Evolutionary conservation across 1,139 yeast species (phyloP).

Genomic region (Geotrichum macrosporum): DNA sequence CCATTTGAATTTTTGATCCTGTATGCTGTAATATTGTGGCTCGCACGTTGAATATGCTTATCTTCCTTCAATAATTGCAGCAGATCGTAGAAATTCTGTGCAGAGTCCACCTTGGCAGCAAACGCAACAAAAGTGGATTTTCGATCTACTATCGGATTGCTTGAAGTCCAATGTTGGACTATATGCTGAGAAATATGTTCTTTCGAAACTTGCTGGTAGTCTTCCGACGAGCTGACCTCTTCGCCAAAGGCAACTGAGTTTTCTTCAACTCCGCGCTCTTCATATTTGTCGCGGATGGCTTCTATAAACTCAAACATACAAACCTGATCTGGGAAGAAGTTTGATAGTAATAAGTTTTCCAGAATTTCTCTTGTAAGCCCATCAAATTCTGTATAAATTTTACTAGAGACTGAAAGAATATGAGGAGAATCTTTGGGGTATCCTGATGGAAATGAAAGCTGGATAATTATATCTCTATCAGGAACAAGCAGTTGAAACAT

Average conservation of each 20-base stretch:
- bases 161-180: constrained; percentile 64
- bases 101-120: constrained; percentile 52
- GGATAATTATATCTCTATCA: constrained; percentile 53
- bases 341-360: constrained; percentile 46
- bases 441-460: constrained; percentile 60
- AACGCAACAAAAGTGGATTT: constrained; percentile 83
- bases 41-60: constrained; percentile 59
- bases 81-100: constrained; percentile 57
- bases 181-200: constrained; percentile 40
- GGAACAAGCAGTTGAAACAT: constrained; percentile 59
- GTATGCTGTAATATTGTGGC: constrained; percentile 86
- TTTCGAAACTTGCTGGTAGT: constrained; percentile 27
- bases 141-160: constrained; percentile 76
- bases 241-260: too few relatives aligned
- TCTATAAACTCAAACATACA: constrained; percentile 74
- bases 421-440: constrained; percentile 66
- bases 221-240: constrained; percentile 21
- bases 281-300: constrained; percentile 48
- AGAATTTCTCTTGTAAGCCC: constrained; percentile 39
- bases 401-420: constrained; percentile 36
- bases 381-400: constrained; percentile 41
- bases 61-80: constrained; percentile 57
- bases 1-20: constrained; percentile 55
- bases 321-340: constrained; percentile 60
- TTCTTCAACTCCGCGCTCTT: constrained; percentile 25